Base-by-base conservation (phyloP, 768 basidiomycete species). In the Sporobolomyces pararoseus region DNA sequence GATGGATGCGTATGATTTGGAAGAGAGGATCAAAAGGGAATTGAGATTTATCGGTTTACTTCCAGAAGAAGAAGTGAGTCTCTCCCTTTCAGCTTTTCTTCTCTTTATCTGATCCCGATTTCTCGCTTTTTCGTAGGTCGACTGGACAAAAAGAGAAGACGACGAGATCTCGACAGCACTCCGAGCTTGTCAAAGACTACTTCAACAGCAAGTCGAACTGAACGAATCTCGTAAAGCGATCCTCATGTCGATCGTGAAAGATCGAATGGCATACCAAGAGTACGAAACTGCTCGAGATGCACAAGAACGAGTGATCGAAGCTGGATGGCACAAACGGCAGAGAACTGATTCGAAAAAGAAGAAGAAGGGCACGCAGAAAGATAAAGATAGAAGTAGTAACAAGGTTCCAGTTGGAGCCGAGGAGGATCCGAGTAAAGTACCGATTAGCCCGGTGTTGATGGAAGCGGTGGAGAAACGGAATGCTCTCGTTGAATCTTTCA, bases 81-180 rank as follows among this genome's bases (percentile, higher is more conserved):
- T 31, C 16, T 1, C 10, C 29, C 42, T 29, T 23, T 34, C 4
- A 29, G n/a, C 23, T 29, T 51, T 63, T 21, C 27, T 65, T 25
- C 51, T 29, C 47, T 47, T 14, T 14, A 47, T 6, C 21, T 47
- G 46, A 47, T 13, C 13, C 10, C 6, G 46, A 47, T 12, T 47
- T 13, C 21, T 12, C 10, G 46, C 7, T 47, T 23, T 31, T 29
- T 31, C n/a, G n/a, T n/a, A 81, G 80, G 76, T 78, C 64, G 81
- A 82, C 65, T 80, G 80, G 70, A 66, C 77, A 12, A 29, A 70
- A 16, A 86, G 88, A 69, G 88, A 93, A 44, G 82, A 83, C 67
- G 96, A 99, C 79, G 93, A 94, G 37, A 90, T 99, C 57, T 88
- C 93, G 12, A 87, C 89, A 2, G 89, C 91, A 1, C 85, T 99